A percentile compares a stretch with the other conserved stretches of the same genome.
Evolutionary conservation across 768 basidiomycete genomes (phyloP).

Genomic region (Hericium rajendrae): DNA sequence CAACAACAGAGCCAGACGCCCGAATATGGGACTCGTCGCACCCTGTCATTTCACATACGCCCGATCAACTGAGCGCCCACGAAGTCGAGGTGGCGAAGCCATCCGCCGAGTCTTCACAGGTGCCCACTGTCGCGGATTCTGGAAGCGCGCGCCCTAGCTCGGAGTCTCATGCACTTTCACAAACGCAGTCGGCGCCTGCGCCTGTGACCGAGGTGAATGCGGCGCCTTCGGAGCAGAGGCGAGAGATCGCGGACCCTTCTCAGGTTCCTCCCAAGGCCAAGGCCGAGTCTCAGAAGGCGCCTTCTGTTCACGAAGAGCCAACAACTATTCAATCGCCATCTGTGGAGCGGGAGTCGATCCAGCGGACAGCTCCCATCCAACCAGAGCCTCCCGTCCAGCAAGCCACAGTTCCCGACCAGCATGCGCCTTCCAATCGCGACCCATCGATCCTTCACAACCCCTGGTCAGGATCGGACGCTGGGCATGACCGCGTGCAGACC

Average conservation of each 20-base stretch:
- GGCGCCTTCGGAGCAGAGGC: background rate
- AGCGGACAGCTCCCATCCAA: no score
- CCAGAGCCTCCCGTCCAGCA: background rate
- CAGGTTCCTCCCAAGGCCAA: background rate
- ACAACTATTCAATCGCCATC: background rate
- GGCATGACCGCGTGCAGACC: background rate
- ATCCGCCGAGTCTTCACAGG: background rate
- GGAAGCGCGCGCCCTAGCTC: background rate
- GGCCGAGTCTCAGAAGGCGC: background rate
- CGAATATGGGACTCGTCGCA: background rate
- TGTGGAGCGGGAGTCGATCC: background rate
- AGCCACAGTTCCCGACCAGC: background rate
- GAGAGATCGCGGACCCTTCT: background rate
- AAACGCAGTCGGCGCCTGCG: background rate
- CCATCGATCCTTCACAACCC: background rate
- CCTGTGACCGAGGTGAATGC: background rate
- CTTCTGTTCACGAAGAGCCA: background rate
- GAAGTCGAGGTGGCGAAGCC: background rate
- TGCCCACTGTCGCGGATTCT: background rate
- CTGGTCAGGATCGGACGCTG: background rate
- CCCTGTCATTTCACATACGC: background rate
- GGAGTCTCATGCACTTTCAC: background rate
- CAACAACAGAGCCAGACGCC: background rate
- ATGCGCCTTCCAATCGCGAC: background rate
- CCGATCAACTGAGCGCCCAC: background rate